These are phyloP conservation scores for Fraxinus americana DNA, from an alignment of 257 asterid species.

Conservation along the genomic window DNA sequence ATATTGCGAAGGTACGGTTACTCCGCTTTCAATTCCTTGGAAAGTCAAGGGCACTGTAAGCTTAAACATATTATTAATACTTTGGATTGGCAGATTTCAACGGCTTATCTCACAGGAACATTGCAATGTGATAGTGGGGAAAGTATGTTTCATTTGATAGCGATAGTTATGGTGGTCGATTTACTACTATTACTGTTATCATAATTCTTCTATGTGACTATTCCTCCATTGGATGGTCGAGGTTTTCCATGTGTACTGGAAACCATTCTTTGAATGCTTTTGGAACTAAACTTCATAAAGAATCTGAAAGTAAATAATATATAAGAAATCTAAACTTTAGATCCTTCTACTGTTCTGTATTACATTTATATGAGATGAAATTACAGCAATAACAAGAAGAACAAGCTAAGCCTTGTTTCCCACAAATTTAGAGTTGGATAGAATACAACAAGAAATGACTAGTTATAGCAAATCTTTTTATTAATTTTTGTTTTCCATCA, in stretches of 20 bases:
- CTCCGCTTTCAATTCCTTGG: conserved; percentile 19
- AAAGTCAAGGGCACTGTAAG: conserved; percentile 9
- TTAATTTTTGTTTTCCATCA: too few relatives aligned
- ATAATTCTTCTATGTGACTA: conserved; percentile 12
- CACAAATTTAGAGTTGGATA: not conserved
- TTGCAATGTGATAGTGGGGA: conserved; percentile 34
- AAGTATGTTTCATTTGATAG: conserved; percentile 36
- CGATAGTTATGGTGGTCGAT: not conserved
- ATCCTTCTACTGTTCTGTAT: not conserved
- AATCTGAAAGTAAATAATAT: not conserved
- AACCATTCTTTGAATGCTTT: not conserved
- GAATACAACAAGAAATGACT: too few relatives aligned
- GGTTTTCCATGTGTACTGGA: not conserved
- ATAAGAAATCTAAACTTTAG: not conserved
- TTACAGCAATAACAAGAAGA: not conserved
- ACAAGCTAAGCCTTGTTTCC: not conserved
- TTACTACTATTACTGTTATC: not conserved
- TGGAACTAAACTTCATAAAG: not conserved
- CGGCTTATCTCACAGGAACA: conserved; percentile 36
- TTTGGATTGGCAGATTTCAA: conserved; percentile 47
- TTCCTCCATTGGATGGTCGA: not conserved
- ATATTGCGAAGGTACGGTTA: conserved; percentile 61
- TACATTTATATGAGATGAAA: conserved; percentile 12
- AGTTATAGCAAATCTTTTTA: too few relatives aligned
- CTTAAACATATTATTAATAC: conserved; percentile 13